phyloP scores from a whole-genome alignment of 2,329 filamentous ascomycete species.

The Aspergillus sp. region DNA sequence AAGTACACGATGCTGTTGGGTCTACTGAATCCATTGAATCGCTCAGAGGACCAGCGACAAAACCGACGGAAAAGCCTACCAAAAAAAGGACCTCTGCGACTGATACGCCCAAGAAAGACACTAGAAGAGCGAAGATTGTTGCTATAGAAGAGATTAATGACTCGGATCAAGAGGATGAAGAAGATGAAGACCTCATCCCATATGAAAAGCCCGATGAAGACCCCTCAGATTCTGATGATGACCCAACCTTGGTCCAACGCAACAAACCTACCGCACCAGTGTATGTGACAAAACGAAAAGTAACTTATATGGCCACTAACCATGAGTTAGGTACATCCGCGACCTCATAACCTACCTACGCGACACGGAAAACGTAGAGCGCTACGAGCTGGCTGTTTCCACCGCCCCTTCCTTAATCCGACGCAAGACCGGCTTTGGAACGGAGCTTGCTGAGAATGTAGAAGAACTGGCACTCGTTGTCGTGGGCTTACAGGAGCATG shows the following conservation, averaged over 20 bases:
- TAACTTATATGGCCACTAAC: conserved; percentile 15
- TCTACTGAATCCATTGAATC: conserved; percentile 53
- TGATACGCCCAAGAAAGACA: not conserved
- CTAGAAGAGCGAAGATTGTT: conserved; percentile 46
- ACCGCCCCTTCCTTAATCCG: conserved; percentile 80
- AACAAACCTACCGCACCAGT: conserved; percentile 84
- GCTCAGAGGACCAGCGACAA: conserved; percentile 15
- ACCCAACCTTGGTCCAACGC: conserved; percentile 80
- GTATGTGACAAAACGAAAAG: conserved; percentile 35
- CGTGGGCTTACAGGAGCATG: conserved; percentile 80
- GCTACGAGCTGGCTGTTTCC: conserved; percentile 74
- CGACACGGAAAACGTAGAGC: conserved; percentile 80
- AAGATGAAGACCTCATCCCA: conserved; percentile 69
- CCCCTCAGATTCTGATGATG: conserved; percentile 87
- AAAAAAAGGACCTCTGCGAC: conserved; percentile 11
- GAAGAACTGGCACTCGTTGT: conserved; percentile 77
- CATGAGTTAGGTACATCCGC: conserved; percentile 65
- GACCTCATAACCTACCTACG: conserved; percentile 78
- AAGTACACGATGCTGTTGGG: conserved; percentile 65
- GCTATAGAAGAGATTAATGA: conserved; percentile 66
- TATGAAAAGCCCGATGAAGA: conserved; percentile 89
- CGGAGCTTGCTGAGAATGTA: conserved; percentile 80
- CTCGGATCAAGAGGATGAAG: conserved; percentile 55
- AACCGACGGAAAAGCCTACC: conserved; percentile 17
- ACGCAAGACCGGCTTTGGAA: conserved; percentile 83